Evolutionary conservation across 805 yeast genomes (phyloP).

Genomic region (Ogataea nitratoaversa): DNA sequence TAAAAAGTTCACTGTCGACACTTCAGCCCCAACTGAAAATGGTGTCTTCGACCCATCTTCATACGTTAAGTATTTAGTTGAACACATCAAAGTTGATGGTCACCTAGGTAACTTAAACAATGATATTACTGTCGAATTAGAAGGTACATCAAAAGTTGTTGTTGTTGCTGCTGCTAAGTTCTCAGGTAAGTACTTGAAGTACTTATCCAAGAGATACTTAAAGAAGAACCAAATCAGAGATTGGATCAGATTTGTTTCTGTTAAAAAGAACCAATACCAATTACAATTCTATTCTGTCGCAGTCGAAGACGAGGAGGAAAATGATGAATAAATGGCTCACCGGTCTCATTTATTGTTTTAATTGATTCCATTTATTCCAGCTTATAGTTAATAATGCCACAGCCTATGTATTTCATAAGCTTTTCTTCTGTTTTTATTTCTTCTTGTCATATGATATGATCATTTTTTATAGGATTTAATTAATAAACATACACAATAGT

Average conservation of each 20-base stretch:
- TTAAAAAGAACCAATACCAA: constrained; percentile 92
- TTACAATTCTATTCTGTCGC: constrained; percentile 99
- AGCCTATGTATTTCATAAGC: background rate
- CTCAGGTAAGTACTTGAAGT: constrained; percentile 99
- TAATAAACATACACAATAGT: too few species aligned
- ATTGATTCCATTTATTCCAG: too few species aligned
- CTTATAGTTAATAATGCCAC: too few species aligned
- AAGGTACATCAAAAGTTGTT: constrained; percentile 85
- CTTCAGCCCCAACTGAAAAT: constrained; percentile 94
- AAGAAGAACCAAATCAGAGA: constrained; percentile 99
- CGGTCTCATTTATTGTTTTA: too few species aligned
- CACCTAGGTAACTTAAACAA: constrained; percentile 96
- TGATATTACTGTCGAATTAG: constrained; percentile 80
- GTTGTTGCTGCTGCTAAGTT: constrained; percentile 87
- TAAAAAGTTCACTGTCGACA: constrained; percentile 92
- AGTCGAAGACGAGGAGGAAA: constrained; percentile 85
- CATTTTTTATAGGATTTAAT: too few species aligned
- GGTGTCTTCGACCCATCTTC: constrained; percentile 97
- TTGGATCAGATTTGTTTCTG: constrained; percentile 98
- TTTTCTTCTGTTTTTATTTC: background rate
- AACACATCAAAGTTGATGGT: constrained; percentile 99
- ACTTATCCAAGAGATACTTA: constrained; percentile 99
- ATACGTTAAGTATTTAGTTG: constrained; percentile 96
- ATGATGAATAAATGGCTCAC: constrained; percentile 41
- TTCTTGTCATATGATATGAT: too few species aligned